phyloP scores from a whole-genome alignment of 768 basidiomycete species.

The Arthromyces matolae region DNA sequence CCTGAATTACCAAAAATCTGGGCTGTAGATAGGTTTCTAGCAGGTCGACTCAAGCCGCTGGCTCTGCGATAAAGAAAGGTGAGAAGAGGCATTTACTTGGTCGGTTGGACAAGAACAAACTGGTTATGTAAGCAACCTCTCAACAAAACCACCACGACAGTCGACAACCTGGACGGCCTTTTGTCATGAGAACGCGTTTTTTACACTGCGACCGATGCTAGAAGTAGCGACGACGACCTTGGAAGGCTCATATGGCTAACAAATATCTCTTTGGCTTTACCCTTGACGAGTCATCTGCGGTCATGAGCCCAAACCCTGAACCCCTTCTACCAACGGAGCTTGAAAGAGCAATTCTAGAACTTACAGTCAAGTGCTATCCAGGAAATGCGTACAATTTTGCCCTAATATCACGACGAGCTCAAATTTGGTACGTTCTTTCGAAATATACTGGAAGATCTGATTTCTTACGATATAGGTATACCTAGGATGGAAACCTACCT shows the following conservation, averaged over 20 bases:
- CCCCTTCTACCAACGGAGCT: constrained; percentile 22
- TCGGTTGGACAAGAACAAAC: background rate
- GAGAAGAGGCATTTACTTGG: background rate
- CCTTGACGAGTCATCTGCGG: background rate
- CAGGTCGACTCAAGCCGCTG: background rate
- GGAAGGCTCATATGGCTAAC: background rate
- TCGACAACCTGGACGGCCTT: too few species aligned
- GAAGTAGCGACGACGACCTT: background rate
- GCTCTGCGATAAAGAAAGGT: constrained; percentile 2
- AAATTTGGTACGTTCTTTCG: constrained; percentile 17
- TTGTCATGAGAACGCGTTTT: too few species aligned
- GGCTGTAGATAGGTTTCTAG: constrained; percentile 11
- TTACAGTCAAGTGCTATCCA: constrained; percentile 16
- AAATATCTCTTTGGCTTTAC: too few species aligned
- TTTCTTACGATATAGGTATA: background rate
- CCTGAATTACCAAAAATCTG: constrained; percentile 27
- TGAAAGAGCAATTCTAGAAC: constrained; percentile 24
- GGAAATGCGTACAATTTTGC: constrained; percentile 17
- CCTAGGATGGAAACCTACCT: constrained; percentile 22
- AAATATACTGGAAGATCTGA: background rate
- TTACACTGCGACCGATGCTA: background rate
- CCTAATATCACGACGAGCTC: constrained; percentile 20
- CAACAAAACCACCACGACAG: too few species aligned
- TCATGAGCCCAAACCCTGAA: background rate
- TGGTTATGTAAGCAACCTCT: constrained; percentile 9